phyloP scores from a whole-genome alignment of 2,329 filamentous ascomycete genomes.

The Colletotrichum navitas region DNA sequence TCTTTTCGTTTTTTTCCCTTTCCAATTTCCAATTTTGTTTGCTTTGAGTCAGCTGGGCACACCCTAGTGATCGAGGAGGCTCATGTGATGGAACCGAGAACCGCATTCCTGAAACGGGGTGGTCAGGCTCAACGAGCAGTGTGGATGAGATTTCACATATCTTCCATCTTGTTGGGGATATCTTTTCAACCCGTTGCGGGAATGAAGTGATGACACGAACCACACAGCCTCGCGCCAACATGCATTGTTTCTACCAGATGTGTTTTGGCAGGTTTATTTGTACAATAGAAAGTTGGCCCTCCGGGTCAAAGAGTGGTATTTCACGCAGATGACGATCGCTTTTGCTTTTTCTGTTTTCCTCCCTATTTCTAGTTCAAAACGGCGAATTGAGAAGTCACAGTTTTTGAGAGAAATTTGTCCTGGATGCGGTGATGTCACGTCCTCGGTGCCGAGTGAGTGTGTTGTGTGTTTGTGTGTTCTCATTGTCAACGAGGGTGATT shows the following conservation, averaged over 20 bases:
- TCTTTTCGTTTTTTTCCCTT: background rate
- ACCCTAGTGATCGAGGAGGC: constrained; percentile 3
- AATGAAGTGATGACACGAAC: constrained; percentile 42
- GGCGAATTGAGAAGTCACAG: constrained; percentile 34
- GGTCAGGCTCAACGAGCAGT: constrained; percentile 16
- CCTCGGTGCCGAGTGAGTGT: no score
- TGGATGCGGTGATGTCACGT: constrained; percentile 11
- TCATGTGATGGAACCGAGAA: constrained; percentile 1
- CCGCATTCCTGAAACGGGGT: constrained; percentile 2
- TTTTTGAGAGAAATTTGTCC: constrained; percentile 32
- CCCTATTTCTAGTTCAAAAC: constrained; percentile 34
- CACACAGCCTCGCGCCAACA: constrained; percentile 20
- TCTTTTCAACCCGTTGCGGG: constrained; percentile 37
- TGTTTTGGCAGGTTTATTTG: constrained; percentile 24
- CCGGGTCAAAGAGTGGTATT: constrained; percentile 20
- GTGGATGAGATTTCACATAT: constrained; percentile 21
- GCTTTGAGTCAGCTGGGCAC: background rate
- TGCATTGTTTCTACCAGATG: background rate
- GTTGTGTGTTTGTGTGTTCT: no score
- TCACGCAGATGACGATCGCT: constrained; percentile 37
- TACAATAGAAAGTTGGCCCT: constrained; percentile 33
- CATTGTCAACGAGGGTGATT: background rate
- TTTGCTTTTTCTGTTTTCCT: background rate
- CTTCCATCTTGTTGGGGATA: constrained; percentile 34
- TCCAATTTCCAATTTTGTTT: background rate